Base-by-base conservation (phyloP, 805 yeast species). In the Myxozyma mucilagina region DNA sequence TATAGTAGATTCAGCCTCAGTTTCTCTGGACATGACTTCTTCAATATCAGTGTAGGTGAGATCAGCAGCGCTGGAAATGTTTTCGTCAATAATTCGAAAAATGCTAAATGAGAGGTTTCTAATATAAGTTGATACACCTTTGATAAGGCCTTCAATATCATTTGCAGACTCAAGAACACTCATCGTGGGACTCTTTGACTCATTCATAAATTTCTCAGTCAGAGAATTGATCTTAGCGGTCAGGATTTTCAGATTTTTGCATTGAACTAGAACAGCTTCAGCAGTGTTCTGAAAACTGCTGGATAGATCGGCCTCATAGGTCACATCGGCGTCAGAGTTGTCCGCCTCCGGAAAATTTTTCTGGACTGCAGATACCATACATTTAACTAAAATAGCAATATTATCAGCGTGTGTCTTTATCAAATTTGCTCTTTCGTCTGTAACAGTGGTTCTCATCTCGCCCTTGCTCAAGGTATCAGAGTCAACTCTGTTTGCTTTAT, bases 291-390 rank as follows among this genome's bases (percentile, higher is more conserved):
- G 13, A 18, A 58, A 58, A 24, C 57, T 58, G 16, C 18, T 13
- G 1, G 42, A 48, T 24, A 58, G 35, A n/a, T 58, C 58, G n/a
- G 14, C 55, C 45, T 58, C 61, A 29, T 58, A 47, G 2, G 53
- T 24, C 18, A 14, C n/a, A 7, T 18, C 10, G 29, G 29, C 29
- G 6, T 14, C 44, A 11, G 39, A n/a, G n/a, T 38, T 18, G 13
- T 20, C 34, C 11, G 34, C 24, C 14, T 35, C 53, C 4, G 29
- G 38, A 29, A 24, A 43, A 29, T 13, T 29, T 42, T 7, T 34
- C 11, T 13, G 39, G 20, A 34, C 42, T 16, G 20, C 16, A 29
- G 53, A 48, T 9, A 44, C 18, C n/a, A 36, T 11, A 20, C 9
- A 16, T 18, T 20, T 18, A 35, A 34, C 31, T 16, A 43, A 13